phyloP scores from a whole-genome alignment of 352 stramenopile genomes.

The Globisporangium ultimum region DNA sequence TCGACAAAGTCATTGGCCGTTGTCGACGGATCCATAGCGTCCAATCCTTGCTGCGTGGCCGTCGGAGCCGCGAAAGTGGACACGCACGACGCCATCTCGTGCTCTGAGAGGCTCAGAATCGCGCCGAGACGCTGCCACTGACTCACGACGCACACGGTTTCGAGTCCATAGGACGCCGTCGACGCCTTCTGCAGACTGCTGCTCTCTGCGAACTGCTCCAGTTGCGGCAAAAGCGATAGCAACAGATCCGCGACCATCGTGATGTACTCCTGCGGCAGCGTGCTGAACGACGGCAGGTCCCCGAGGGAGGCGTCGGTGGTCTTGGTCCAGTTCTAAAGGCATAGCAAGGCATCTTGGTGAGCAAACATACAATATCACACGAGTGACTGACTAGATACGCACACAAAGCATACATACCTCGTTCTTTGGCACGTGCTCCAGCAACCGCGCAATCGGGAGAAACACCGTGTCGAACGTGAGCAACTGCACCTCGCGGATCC shows the following conservation, averaged over 20 bases:
- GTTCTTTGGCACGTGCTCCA: conserved; percentile 45
- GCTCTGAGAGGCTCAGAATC: conserved; percentile 35
- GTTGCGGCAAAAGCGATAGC: conserved; percentile 72
- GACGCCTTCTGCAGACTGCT: conserved; percentile 52
- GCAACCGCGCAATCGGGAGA: conserved; percentile 44
- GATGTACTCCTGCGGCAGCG: conserved; percentile 84
- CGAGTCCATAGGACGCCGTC: conserved; percentile 43
- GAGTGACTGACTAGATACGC: too few relatives aligned
- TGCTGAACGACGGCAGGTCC: conserved; percentile 73
- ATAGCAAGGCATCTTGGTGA: too few relatives aligned
- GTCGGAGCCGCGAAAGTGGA: conserved; percentile 26
- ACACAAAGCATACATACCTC: conserved; percentile 21
- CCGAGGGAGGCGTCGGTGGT: conserved; percentile 34
- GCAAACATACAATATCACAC: too few relatives aligned
- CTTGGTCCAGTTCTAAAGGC: conserved; percentile 47
- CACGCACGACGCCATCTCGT: conserved; percentile 43
- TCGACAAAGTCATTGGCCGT: conserved; percentile 57
- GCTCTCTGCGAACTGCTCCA: conserved; percentile 81
- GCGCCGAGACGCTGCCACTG: conserved; percentile 55
- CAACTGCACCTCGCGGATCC: conserved; percentile 53
- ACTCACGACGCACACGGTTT: conserved; percentile 40
- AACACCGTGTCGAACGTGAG: conserved; percentile 79
- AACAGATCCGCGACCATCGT: conserved; percentile 74
- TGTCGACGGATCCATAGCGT: neutral
- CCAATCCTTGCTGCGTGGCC: neutral